phyloP scores from a whole-genome alignment of 345 rosid species.

The Hibiscus trionum region DNA sequence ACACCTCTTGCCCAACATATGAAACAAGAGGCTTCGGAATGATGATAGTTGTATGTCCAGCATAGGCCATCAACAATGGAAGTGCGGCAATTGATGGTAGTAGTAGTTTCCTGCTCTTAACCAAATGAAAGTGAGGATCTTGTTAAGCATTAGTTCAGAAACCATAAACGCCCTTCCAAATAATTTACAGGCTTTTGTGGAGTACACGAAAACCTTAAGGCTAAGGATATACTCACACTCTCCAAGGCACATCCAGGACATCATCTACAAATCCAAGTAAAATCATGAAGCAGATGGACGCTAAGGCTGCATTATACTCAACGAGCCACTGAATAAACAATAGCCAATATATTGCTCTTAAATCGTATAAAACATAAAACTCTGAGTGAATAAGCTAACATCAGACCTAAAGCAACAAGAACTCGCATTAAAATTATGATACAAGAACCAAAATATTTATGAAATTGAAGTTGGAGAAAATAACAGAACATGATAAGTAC shows the following conservation, averaged over 20 bases:
- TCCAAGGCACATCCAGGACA: conserved; percentile 97
- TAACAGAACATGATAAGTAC: not conserved
- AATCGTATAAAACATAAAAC: not conserved
- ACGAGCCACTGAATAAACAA: conserved; percentile 83
- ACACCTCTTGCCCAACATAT: conserved; percentile 64
- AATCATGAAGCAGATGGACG: conserved; percentile 94
- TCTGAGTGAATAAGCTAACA: not conserved
- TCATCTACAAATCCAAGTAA: conserved; percentile 94
- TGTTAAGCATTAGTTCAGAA: conserved; percentile 1
- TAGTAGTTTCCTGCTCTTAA: conserved; percentile 68
- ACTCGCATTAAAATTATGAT: not conserved
- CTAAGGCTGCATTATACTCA: conserved; percentile 92
- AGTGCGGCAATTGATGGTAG: conserved; percentile 92
- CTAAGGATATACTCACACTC: conserved; percentile 68
- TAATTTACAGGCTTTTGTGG: not conserved
- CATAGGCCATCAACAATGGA: conserved; percentile 96
- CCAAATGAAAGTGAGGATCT: conserved; percentile 10
- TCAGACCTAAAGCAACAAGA: not conserved
- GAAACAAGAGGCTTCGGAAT: conserved; percentile 87
- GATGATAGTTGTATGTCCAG: conserved; percentile 91
- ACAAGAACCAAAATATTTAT: not conserved
- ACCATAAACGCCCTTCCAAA: conserved; percentile 1
- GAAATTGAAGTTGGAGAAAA: not conserved
- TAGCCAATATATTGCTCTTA: not conserved
- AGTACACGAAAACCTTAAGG: conserved; percentile 12